Conservation (phyloP, 2,329 filamentous ascomycete genomes). For the Aspergillus pseudonomiae region DNA sequence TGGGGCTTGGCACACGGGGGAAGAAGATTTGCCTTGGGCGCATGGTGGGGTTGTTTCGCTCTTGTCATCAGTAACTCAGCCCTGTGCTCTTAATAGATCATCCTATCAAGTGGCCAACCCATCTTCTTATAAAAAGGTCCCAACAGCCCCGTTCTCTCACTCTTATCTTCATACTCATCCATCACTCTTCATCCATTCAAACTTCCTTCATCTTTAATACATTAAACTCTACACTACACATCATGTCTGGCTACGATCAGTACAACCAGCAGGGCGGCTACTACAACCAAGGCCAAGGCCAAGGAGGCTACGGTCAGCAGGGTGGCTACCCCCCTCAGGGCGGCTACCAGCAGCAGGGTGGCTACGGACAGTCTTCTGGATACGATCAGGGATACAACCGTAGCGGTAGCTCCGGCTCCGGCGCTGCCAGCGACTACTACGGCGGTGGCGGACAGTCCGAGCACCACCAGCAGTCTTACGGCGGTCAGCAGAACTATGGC, state of each 20-base stretch:
- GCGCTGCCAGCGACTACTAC: conserved; percentile 22
- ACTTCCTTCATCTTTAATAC: conserved; percentile 1
- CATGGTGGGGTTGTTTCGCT: conserved; percentile 12
- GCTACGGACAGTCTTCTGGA: conserved; percentile 23
- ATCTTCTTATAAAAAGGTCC: conserved; percentile 18
- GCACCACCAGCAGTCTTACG: conserved; percentile 20
- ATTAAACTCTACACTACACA: conserved; percentile 7
- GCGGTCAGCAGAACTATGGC: conserved; percentile 19
- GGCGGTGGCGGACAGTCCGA: conserved; percentile 25
- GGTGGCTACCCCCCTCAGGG: conserved; percentile 23
- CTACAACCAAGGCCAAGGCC: conserved; percentile 29
- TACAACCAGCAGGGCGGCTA: conserved; percentile 31
- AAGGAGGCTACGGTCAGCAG: conserved; percentile 14
- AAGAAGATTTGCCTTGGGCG: neutral
- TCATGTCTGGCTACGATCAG: conserved; percentile 34
- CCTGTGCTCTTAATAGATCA: conserved; percentile 18
- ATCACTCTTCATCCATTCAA: conserved; percentile 5
- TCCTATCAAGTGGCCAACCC: conserved; percentile 19
- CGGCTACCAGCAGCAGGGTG: conserved; percentile 31
- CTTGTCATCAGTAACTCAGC: conserved; percentile 16
- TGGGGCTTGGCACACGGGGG: conserved; percentile 13
- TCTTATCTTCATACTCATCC: conserved; percentile 9
- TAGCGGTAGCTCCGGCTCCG: conserved; percentile 22
- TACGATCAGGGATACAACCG: conserved; percentile 32
- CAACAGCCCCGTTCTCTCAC: conserved; percentile 6